phyloP scores from a whole-genome alignment of 345 rosid species.

The Crucihimalaya himalaica region DNA sequence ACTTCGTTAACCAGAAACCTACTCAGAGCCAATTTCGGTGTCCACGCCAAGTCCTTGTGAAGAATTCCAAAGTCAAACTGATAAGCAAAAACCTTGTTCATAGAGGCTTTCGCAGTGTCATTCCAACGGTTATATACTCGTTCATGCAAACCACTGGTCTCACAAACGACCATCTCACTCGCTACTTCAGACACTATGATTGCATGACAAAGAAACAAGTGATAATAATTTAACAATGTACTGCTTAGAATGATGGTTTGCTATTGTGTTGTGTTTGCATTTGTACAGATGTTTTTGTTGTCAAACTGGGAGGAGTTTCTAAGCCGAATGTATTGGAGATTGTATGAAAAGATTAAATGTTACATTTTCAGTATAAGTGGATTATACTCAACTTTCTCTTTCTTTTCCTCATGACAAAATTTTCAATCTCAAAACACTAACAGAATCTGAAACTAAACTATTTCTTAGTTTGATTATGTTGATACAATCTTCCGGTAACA shows the following conservation, averaged over 20 bases:
- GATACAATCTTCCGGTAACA: slow-evolving; percentile 75
- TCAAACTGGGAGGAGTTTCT: slow-evolving; percentile 25
- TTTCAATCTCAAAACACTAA: slow-evolving; percentile 27
- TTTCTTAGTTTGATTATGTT: slow-evolving; percentile 47
- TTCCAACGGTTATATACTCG: slow-evolving; percentile 77
- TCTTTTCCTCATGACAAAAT: slow-evolving; percentile 2
- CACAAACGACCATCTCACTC: slow-evolving; percentile 69
- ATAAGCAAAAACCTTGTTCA: slow-evolving; percentile 84
- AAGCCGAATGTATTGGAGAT: slow-evolving; percentile 34
- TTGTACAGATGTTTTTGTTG: slow-evolving; percentile 33
- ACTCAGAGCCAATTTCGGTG: slow-evolving; percentile 62
- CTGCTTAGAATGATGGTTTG: slow-evolving; percentile 14
- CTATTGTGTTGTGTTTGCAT: slow-evolving; percentile 10
- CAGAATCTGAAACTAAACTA: slow-evolving; percentile 36
- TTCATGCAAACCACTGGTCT: slow-evolving; percentile 89
- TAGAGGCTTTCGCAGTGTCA: slow-evolving; percentile 77
- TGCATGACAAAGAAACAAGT: slow-evolving; percentile 36
- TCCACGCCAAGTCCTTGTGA: slow-evolving; percentile 75
- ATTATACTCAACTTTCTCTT: slow-evolving; percentile 14
- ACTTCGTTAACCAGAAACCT: slow-evolving; percentile 72
- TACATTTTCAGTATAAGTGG: slow-evolving; percentile 29
- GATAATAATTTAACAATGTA: slow-evolving; percentile 24
- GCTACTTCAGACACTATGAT: slow-evolving; percentile 75
- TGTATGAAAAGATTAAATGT: slow-evolving; percentile 20
- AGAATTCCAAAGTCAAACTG: slow-evolving; percentile 72